Evolutionary conservation across 805 yeast genomes (phyloP).

Genomic region (Kockiozyma suomiensis): DNA sequence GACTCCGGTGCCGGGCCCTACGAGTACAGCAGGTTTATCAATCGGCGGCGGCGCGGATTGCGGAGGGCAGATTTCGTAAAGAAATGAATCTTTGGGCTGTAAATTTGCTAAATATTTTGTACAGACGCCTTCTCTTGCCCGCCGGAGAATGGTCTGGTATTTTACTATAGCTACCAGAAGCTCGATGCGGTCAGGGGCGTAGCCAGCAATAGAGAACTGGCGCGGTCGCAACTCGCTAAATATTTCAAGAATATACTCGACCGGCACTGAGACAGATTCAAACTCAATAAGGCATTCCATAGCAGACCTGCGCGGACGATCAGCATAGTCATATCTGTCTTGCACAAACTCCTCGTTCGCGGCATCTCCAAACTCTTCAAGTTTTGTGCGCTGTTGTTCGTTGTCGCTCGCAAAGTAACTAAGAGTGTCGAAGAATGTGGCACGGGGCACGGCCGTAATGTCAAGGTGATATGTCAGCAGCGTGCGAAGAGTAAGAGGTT

Average conservation of each 20-base stretch:
- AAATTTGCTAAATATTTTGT: conserved; percentile 70
- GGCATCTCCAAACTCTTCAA: conserved; percentile 70
- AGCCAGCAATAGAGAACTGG: conserved; percentile 76
- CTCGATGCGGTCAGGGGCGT: conserved; percentile 50
- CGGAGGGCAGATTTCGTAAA: conserved; percentile 46
- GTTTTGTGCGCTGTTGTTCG: conserved; percentile 71
- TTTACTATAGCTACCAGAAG: conserved; percentile 82
- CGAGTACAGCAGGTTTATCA: conserved; percentile 61
- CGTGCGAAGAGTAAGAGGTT: conserved; percentile 69
- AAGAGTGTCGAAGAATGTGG: conserved; percentile 73
- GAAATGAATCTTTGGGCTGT: conserved; percentile 51
- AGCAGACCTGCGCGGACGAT: conserved; percentile 85
- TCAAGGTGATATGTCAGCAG: conserved; percentile 80
- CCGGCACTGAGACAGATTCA: conserved; percentile 71
- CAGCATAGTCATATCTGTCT: conserved; percentile 87
- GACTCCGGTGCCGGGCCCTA: conserved; percentile 94
- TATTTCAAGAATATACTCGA: conserved; percentile 72
- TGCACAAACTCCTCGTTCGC: conserved; percentile 63
- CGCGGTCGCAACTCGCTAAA: conserved; percentile 82
- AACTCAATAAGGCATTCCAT: conserved; percentile 84
- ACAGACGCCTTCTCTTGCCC: conserved; percentile 79
- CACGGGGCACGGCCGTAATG: conserved; percentile 75
- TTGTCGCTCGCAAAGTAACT: conserved; percentile 75
- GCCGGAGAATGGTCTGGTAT: conserved; percentile 77
- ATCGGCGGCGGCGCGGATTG: conserved; percentile 52